Percentiles rank a stretch among this genome's conserved stretches.
These are phyloP conservation scores for Chernovozyma aurita DNA, from an alignment of 1,139 yeast genomes.

Conservation along the genomic window DNA sequence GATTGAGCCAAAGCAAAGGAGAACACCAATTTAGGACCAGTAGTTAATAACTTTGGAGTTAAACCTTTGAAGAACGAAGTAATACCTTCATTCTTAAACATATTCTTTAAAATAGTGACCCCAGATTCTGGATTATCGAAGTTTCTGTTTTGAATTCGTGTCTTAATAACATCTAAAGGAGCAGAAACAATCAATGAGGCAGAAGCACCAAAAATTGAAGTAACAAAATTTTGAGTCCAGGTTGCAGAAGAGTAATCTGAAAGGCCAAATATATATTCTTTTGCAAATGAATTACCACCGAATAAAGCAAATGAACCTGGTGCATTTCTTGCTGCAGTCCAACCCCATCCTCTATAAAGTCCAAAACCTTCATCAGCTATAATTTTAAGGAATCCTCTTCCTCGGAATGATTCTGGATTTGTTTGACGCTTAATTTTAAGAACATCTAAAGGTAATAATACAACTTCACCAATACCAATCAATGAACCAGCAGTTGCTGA, in stretches of 20 bases:
- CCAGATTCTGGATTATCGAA: constrained; percentile 96
- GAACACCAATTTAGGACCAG: constrained; percentile 97
- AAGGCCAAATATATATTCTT: constrained; percentile 87
- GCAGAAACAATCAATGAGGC: constrained; percentile 96
- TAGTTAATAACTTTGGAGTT: constrained; percentile 91
- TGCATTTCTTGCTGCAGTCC: constrained; percentile 99
- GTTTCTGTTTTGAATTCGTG: constrained; percentile 95
- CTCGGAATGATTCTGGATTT: constrained; percentile 96
- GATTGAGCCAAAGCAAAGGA: constrained; percentile 96
- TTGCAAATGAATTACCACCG: constrained; percentile 98
- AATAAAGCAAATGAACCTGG: constrained; percentile 97
- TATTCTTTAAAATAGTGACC: constrained; percentile 84
- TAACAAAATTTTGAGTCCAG: constrained; percentile 90
- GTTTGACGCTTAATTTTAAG: constrained; percentile 98
- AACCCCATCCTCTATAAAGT: constrained; percentile 97
- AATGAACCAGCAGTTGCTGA: constrained; percentile 97
- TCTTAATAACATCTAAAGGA: constrained; percentile 96
- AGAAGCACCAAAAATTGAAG: constrained; percentile 97
- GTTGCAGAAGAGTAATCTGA: constrained; percentile 86
- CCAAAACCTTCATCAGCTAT: constrained; percentile 88
- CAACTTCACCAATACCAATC: constrained; percentile 97
- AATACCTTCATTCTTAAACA: constrained; percentile 85
- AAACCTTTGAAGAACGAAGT: constrained; percentile 95
- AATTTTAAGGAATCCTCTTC: constrained; percentile 90
- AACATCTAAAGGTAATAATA: constrained; percentile 90